These are phyloP conservation scores for Phoma sp. DNA, from an alignment of 2,329 filamentous ascomycete genomes.

Conservation along the genomic window DNA sequence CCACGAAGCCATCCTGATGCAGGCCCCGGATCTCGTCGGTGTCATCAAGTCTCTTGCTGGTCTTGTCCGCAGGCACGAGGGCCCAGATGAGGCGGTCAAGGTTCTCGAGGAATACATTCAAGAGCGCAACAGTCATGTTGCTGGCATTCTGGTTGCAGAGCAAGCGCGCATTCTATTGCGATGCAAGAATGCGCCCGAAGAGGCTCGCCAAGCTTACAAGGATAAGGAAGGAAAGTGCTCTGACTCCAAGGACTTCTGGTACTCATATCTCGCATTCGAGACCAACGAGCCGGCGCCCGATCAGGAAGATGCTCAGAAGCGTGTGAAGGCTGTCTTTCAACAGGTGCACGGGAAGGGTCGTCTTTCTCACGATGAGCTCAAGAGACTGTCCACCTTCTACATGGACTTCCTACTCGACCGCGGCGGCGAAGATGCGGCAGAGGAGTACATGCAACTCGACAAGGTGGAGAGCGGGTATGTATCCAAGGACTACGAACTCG, in stretches of 20 bases:
- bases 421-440: slow-evolving; percentile 81
- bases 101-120: slow-evolving; percentile 81
- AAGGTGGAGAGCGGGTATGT: slow-evolving; percentile 78
- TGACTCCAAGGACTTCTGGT: slow-evolving; percentile 89
- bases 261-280: slow-evolving; percentile 87
- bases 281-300: slow-evolving; percentile 76
- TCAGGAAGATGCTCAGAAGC: slow-evolving; percentile 68
- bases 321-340: slow-evolving; percentile 81
- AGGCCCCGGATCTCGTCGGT: slow-evolving; percentile 81
- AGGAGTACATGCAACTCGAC: slow-evolving; percentile 83
- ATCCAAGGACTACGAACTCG: slow-evolving; percentile 12
- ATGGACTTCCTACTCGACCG: slow-evolving; percentile 83
- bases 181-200: slow-evolving; percentile 77
- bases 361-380: slow-evolving; percentile 70
- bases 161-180: slow-evolving; percentile 90
- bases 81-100: slow-evolving; percentile 82
- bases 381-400: slow-evolving; percentile 78
- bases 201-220: slow-evolving; percentile 82
- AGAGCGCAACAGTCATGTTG: slow-evolving; percentile 75
- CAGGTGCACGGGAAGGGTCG: slow-evolving; percentile 75
- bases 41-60: slow-evolving; percentile 89
- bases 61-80: slow-evolving; percentile 79
- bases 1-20: slow-evolving; percentile 77
- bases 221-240: slow-evolving; percentile 84
- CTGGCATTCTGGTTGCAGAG: slow-evolving; percentile 84